Evolutionary conservation across 2,329 filamentous ascomycete genomes (phyloP).

Genomic region (Ophiocordyceps sinensis): DNA sequence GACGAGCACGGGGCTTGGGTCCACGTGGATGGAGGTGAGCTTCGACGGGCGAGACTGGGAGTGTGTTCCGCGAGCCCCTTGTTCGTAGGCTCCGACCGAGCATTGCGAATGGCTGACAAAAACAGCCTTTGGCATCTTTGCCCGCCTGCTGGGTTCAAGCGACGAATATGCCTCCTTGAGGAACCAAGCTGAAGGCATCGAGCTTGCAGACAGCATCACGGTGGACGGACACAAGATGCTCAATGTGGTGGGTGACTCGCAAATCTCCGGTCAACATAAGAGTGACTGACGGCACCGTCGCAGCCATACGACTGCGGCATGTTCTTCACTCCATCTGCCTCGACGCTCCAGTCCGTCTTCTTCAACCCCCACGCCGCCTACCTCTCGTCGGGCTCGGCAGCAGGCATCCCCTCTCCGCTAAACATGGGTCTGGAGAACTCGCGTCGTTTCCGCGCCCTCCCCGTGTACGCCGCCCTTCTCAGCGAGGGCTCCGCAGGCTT

Average conservation of each 20-base stretch:
- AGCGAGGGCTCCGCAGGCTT: constrained; percentile 62
- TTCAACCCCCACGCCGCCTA: constrained; percentile 79
- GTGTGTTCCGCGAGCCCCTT: no score
- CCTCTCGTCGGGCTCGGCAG: constrained; percentile 31
- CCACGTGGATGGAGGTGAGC: constrained; percentile 65
- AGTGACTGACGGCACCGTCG: constrained; percentile 2
- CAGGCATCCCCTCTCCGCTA: constrained; percentile 58
- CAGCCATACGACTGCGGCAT: constrained; percentile 84
- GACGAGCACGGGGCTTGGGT: constrained; percentile 69
- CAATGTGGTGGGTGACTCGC: constrained; percentile 50
- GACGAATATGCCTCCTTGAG: constrained; percentile 41
- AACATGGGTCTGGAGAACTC: constrained; percentile 88
- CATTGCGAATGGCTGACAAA: neutral
- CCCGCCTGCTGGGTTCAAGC: constrained; percentile 43
- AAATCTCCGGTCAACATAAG: neutral
- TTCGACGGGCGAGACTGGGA: neutral
- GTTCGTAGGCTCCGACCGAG: neutral
- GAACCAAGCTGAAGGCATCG: constrained; percentile 44
- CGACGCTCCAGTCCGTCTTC: constrained; percentile 49
- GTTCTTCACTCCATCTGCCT: constrained; percentile 59
- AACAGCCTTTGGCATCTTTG: constrained; percentile 74
- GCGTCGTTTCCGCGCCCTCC: constrained; percentile 77
- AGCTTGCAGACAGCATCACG: constrained; percentile 76
- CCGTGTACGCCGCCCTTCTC: constrained; percentile 67
- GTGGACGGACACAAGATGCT: constrained; percentile 85